Conservation (phyloP, 768 basidiomycete species). For the Cystobasidiopsis lactophilus region DNA sequence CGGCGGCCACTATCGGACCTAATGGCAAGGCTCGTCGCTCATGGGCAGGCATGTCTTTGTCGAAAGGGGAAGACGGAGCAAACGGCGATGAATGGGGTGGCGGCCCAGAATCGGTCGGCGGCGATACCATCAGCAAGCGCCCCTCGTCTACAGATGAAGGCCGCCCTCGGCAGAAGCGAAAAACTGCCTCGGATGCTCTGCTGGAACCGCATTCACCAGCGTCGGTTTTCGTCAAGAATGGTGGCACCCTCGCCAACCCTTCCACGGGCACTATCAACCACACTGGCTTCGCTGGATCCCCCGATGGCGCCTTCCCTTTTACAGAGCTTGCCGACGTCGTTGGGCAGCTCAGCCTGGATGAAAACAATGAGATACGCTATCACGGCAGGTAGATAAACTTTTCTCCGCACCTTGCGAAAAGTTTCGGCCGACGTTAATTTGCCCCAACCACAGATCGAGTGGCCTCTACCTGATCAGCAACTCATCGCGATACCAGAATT, state of each 20-base stretch:
- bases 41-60: neutral
- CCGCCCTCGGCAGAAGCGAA: too few species aligned
- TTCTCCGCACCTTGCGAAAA: too few species aligned
- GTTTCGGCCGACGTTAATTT: neutral
- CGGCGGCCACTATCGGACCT: conserved; percentile 5
- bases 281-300: conserved; percentile 3
- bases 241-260: neutral
- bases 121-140: neutral
- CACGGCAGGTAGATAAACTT: conserved; percentile 34
- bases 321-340: conserved; percentile 40
- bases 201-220: neutral
- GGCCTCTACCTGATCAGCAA: conserved; percentile 19
- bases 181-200: too few species aligned
- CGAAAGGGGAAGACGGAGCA: neutral
- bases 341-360: conserved; percentile 68
- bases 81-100: neutral
- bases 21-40: neutral
- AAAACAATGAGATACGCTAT: conserved; percentile 63
- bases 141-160: neutral
- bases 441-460: conserved; percentile 35
- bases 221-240: too few species aligned
- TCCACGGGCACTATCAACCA: conserved; percentile 1
- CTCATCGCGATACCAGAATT: conserved; percentile 15
- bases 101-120: neutral
- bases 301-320: conserved; percentile 8